Evolutionary conservation across 2,329 filamentous ascomycete genomes (phyloP), one percentile per base, ranked within the genome.

Genomic region (Juglanconis juglandina): DNA sequence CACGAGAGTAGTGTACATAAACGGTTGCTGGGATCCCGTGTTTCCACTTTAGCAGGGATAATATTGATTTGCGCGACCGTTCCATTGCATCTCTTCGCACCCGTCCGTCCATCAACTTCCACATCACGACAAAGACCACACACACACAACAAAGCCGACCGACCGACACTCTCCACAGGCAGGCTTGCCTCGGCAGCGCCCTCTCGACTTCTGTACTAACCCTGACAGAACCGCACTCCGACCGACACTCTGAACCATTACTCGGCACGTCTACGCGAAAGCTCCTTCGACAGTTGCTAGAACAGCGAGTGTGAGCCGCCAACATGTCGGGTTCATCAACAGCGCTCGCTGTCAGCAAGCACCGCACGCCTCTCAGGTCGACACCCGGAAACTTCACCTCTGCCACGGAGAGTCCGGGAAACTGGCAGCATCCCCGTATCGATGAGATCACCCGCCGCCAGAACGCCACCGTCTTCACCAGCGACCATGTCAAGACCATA

Each of bases 371-470:
- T 2, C 56, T 66, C 56, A 72, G 68, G 49, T 67, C 66, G 49
- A 69, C 68, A 4, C 68, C 68, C 2, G 56, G 66, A 53, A 72
- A 68, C 48, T 66, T 65, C 52, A 63, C 59, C 62, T 67, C 56
- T 77, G 65, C 67, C 47, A 70, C 74, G 34, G 83, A 86, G 56
- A 86, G 82, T 67, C 84, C 91, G 6, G 93, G 94, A 58, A 91
- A 88, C 71, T 99, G 95, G 94, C 86, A 87, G 70, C 95, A 99
- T 73, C 95, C 95, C 39, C 87, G 89, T 64, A 82, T 97, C 65
- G 84, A 92, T 69, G 94, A 98, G 75, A 96, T 99, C 71, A 87
- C 90, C 14, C 84, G 84, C 64, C 87, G 95, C 55, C 90, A 92
- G 71, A 88, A 91, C 72, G 88, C 87, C 24, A 86, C 87, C 13